phyloP scores from a whole-genome alignment of 2,329 filamentous ascomycete genomes.

The Sarocladiaceae sp. region DNA sequence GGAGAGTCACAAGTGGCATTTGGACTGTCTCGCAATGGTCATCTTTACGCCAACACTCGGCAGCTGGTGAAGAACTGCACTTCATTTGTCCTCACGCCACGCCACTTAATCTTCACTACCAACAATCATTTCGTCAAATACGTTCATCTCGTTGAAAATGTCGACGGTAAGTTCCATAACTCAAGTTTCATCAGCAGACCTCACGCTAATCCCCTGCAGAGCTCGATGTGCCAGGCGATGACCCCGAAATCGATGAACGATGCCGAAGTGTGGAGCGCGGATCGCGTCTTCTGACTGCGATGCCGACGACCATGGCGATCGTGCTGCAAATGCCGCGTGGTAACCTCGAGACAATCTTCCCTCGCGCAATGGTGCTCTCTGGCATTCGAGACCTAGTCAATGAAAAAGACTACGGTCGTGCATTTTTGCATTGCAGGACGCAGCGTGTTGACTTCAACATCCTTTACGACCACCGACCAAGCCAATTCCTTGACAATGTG shows the following conservation, averaged over 20 bases:
- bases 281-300: slow-evolving; percentile 79
- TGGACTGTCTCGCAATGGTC: slow-evolving; percentile 71
- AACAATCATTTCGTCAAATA: slow-evolving; percentile 92
- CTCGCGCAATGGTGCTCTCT: slow-evolving; percentile 85
- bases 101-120: slow-evolving; percentile 88
- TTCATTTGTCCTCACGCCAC: slow-evolving; percentile 77
- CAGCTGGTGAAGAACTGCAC: slow-evolving; percentile 83
- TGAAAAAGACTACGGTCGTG: slow-evolving; percentile 72
- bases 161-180: slow-evolving; percentile 48
- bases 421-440: slow-evolving; percentile 83
- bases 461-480: slow-evolving; percentile 85
- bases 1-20: slow-evolving; percentile 42
- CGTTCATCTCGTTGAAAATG: slow-evolving; percentile 65
- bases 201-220: slow-evolving; percentile 43
- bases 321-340: slow-evolving; percentile 93
- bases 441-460: slow-evolving; percentile 99
- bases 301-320: slow-evolving; percentile 81
- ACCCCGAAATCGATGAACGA: slow-evolving; percentile 86
- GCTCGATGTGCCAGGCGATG: slow-evolving; percentile 78
- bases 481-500: slow-evolving; percentile 76
- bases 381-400: slow-evolving; percentile 82
- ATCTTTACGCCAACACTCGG: slow-evolving; percentile 72
- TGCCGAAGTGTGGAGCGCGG: slow-evolving; percentile 91
- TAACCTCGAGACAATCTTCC: slow-evolving; percentile 92
- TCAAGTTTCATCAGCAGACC: background rate